A percentile compares a stretch with the other conserved stretches of the same genome.
These are phyloP conservation scores for Amanita fuliginea DNA, from an alignment of 768 basidiomycete genomes.

Conservation along the genomic window DNA sequence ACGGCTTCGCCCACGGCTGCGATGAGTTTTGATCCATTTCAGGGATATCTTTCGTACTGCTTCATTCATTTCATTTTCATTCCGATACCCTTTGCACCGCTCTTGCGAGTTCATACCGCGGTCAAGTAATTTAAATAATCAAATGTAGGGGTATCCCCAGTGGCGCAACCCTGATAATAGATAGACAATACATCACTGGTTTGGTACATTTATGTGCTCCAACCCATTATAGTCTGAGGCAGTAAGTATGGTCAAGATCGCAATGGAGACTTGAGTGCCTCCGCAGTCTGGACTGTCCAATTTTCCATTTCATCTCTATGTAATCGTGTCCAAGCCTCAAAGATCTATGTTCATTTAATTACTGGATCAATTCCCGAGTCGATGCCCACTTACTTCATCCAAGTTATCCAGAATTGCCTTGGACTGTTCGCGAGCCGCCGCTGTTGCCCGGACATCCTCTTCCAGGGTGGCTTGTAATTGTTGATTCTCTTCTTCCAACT, in stretches of 20 bases:
- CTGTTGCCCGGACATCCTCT: slow-evolving; percentile 32
- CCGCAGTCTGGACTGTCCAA: slow-evolving; percentile 39
- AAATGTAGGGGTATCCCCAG: not conserved
- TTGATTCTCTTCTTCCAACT: slow-evolving; percentile 53
- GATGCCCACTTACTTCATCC: slow-evolving; percentile 32
- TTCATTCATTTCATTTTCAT: not conserved
- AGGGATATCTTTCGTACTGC: not conserved
- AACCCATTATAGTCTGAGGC: not conserved
- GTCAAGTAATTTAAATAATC: not conserved
- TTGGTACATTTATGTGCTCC: not conserved
- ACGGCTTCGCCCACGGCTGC: slow-evolving; percentile 19
- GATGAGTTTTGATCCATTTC: not conserved
- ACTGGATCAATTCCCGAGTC: not conserved
- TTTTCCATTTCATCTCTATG: slow-evolving; percentile 56
- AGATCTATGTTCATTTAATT: slow-evolving; percentile 23
- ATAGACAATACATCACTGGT: not conserved
- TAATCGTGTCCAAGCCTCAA: slow-evolving; percentile 39
- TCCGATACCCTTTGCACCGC: not conserved
- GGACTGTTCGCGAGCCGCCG: slow-evolving; percentile 33
- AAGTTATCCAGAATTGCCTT: slow-evolving; percentile 39
- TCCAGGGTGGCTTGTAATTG: slow-evolving; percentile 36
- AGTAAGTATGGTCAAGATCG: slow-evolving; percentile 12
- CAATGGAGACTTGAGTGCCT: slow-evolving; percentile 23
- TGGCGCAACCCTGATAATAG: not conserved
- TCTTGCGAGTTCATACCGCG: not conserved